Evolutionary conservation across 2,329 filamentous ascomycete genomes (phyloP).

Genomic region (Acarospora socialis): DNA sequence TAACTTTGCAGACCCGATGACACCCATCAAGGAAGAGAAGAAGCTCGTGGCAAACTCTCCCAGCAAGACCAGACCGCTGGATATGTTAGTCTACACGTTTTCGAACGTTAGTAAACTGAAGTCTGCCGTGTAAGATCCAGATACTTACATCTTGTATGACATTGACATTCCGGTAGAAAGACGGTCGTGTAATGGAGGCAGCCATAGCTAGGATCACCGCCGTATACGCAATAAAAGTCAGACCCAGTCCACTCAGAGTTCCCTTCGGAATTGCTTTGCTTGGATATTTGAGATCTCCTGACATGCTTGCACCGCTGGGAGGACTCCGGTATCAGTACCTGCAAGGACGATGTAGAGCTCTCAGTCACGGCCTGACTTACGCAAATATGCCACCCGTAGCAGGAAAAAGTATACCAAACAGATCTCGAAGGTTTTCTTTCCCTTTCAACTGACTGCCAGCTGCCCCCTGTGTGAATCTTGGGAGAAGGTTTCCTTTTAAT

Average conservation of each 20-base stretch:
- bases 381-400: conserved; percentile 48
- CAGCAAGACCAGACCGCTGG: conserved; percentile 55
- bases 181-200: conserved; percentile 57
- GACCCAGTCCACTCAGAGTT: conserved; percentile 61
- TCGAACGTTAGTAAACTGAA: no score
- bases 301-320: conserved; percentile 72
- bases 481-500: conserved; percentile 58
- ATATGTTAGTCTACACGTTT: conserved; percentile 57
- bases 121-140: background rate
- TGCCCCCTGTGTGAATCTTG: conserved; percentile 47
- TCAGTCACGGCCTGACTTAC: no score
- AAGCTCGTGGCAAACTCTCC: conserved; percentile 72
- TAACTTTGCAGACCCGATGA: conserved; percentile 73
- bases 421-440: conserved; percentile 57
- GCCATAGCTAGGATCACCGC: conserved; percentile 68
- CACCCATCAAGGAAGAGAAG: conserved; percentile 76
- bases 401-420: conserved; percentile 79
- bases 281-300: conserved; percentile 67
- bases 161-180: conserved; percentile 61
- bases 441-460: conserved; percentile 48
- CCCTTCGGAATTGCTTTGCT: conserved; percentile 74
- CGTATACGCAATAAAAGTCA: conserved; percentile 64
- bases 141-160: conserved; percentile 53
- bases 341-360: background rate
- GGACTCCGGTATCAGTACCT: conserved; percentile 33